Base-by-base conservation (phyloP, 805 yeast genomes). In the Phaffomyces antillensis region DNA sequence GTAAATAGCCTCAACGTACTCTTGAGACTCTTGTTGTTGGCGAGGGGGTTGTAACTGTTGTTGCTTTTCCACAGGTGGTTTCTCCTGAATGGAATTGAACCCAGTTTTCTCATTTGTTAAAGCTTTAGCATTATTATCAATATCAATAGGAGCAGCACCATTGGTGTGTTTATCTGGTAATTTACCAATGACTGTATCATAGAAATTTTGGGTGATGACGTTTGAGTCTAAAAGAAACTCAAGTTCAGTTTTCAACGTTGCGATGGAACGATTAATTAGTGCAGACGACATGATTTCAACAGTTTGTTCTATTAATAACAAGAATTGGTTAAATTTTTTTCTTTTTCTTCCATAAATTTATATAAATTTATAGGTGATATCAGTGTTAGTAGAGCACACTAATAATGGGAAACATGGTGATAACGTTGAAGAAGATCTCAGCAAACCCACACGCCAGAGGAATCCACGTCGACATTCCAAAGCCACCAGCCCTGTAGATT, bases 391-490 rank as follows among this genome's bases (percentile, higher is more conserved):
- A 61, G 10, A 75, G 56, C 1, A 65, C 66, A 15, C 77, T 63
- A 38, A 75, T 75, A 48, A 79, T 71, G 46, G 85, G 77, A 59
- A 84, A 87, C 7, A 86, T 74, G 9, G 81, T 74, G 31, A 83
- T 69, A 32, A 87, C 72, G 58, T 84, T 78, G 61, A 76, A 85
- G 37, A 88, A 58, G 7, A 86, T 71, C 53, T 79, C 81, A 5
- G 84, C 75, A 3, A 84, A 63, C 0, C 81, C 95, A 79, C 90
- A 86, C 44, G 84, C 75, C 52, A 91, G 73, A 0, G 99, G 98
- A 8, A 91, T 79, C 99, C 99, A 91, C 0, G 97, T 86, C 12
- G 95, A 83, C 95, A 93, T 86, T 20, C 84, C 76, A 55, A 91
- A 79, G 23, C 83, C 72, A 0, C 96, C 96, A 0, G 95, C 80